These are phyloP conservation scores for Dictyostelium gargantuum DNA, from an alignment of 208 protist species.

Conservation along the genomic window DNA sequence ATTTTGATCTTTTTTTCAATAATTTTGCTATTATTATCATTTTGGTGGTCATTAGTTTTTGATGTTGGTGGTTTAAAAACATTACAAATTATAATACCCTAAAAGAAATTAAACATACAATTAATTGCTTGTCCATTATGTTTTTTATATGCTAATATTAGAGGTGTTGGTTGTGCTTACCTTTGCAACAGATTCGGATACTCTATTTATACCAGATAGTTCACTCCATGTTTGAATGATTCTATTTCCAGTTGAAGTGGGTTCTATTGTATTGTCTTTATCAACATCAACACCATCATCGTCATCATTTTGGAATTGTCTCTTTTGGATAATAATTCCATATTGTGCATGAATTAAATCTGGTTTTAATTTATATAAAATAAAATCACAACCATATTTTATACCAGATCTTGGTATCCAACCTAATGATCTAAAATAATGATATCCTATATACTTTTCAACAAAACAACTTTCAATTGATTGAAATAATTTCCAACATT, in stretches of 20 bases:
- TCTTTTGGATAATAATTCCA: conserved; percentile 21
- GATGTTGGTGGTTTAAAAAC: background rate
- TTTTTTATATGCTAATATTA: too few relatives aligned
- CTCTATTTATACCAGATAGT: conserved; percentile 30
- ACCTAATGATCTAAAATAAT: conserved; percentile 46
- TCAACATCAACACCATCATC: too few relatives aligned
- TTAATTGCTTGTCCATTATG: too few relatives aligned
- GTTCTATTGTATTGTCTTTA: too few relatives aligned
- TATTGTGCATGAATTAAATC: conserved; percentile 60
- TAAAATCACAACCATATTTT: conserved; percentile 59
- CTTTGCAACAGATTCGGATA: conserved; percentile 54
- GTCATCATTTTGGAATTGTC: background rate
- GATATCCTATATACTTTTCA: conserved; percentile 17
- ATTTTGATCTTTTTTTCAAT: background rate
- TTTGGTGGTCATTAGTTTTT: background rate
- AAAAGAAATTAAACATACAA: background rate
- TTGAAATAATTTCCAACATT: conserved; percentile 36
- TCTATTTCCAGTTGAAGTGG: background rate
- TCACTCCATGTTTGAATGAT: conserved; percentile 1
- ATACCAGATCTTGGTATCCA: conserved; percentile 55
- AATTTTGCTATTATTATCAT: background rate
- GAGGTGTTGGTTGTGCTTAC: background rate
- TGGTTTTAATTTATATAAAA: conserved; percentile 32
- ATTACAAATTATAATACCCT: conserved; percentile 29
- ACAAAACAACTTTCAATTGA: background rate